Evolutionary conservation across 345 rosid genomes (phyloP).

Genomic region (Hibiscus mutabilis): DNA sequence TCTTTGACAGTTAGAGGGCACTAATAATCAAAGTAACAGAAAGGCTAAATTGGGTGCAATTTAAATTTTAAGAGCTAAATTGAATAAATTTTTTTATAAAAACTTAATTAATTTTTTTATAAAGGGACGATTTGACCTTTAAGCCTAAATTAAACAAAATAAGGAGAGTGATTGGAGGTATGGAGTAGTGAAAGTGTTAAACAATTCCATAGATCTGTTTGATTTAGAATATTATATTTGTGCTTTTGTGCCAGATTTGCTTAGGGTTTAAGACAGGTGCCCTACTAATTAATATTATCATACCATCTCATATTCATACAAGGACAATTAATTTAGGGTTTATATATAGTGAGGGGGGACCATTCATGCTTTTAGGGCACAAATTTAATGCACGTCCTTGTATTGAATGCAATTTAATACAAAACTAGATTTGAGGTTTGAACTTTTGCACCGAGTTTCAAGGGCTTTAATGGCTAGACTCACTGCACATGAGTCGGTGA

Average conservation of each 20-base stretch:
- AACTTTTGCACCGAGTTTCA: neutral
- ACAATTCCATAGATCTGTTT: neutral
- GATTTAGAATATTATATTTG: neutral
- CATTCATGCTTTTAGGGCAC: slow-evolving; percentile 2
- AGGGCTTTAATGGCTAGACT: neutral
- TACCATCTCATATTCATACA: neutral
- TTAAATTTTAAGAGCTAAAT: too few relatives aligned
- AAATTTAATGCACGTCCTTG: neutral
- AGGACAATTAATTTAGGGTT: neutral
- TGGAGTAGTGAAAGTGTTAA: neutral
- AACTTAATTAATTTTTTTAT: too few relatives aligned
- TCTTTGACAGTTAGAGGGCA: too few relatives aligned
- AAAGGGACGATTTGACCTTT: too few relatives aligned
- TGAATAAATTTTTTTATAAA: too few relatives aligned
- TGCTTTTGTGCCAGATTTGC: neutral
- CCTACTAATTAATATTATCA: neutral
- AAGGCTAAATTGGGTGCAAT: too few relatives aligned
- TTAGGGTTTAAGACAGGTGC: neutral
- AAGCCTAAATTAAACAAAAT: neutral
- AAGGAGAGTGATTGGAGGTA: neutral
- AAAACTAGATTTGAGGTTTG: neutral
- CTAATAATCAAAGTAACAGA: too few relatives aligned
- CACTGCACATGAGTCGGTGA: neutral
- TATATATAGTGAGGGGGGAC: neutral
- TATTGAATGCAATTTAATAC: neutral